Percentiles rank a stretch among this genome's conserved stretches.
These are phyloP conservation scores for Exophiala mesophila DNA, from an alignment of 2,329 filamentous ascomycete species.

Conservation along the genomic window DNA sequence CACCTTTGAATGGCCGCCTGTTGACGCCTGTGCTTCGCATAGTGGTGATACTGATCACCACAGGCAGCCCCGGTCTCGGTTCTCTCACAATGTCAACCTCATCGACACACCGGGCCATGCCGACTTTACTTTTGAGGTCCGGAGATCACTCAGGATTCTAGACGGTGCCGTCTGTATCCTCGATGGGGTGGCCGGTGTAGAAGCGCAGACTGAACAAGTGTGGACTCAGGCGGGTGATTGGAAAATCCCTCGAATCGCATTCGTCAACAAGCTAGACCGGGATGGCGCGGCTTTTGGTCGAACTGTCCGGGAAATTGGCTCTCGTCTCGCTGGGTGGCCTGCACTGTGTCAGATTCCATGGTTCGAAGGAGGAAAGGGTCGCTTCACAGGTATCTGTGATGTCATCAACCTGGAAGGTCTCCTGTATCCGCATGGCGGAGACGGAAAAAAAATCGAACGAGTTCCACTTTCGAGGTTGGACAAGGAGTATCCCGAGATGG, in stretches of 20 bases:
- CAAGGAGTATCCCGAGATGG: constrained; percentile 46
- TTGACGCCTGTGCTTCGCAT: constrained; percentile 30
- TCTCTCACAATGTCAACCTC: constrained; percentile 71
- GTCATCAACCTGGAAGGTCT: constrained; percentile 70
- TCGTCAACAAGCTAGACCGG: constrained; percentile 80
- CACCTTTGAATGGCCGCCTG: constrained; percentile 84
- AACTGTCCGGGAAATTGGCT: constrained; percentile 79
- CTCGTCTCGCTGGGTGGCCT: constrained; percentile 75
- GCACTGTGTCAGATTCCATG: constrained; percentile 92
- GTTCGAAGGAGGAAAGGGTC: constrained; percentile 71
- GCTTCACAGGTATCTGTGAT: constrained; percentile 80
- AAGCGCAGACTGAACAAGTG: constrained; percentile 94
- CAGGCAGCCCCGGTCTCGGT: constrained; percentile 46
- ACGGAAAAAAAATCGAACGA: constrained; percentile 58
- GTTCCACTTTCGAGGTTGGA: constrained; percentile 53
- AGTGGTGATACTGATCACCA: constrained; percentile 5
- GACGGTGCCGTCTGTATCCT: constrained; percentile 91
- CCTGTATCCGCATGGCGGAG: constrained; percentile 63
- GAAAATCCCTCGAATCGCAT: constrained; percentile 74
- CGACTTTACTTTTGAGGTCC: constrained; percentile 94
- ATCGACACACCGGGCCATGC: constrained; percentile 97
- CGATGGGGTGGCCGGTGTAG: constrained; percentile 87
- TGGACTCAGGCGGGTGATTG: constrained; percentile 83
- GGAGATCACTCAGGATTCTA: constrained; percentile 80
- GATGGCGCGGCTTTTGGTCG: constrained; percentile 76